These are phyloP conservation scores for Narthecium ossifragum DNA, from an alignment of 106 monocot genomes.

Conservation along the genomic window DNA sequence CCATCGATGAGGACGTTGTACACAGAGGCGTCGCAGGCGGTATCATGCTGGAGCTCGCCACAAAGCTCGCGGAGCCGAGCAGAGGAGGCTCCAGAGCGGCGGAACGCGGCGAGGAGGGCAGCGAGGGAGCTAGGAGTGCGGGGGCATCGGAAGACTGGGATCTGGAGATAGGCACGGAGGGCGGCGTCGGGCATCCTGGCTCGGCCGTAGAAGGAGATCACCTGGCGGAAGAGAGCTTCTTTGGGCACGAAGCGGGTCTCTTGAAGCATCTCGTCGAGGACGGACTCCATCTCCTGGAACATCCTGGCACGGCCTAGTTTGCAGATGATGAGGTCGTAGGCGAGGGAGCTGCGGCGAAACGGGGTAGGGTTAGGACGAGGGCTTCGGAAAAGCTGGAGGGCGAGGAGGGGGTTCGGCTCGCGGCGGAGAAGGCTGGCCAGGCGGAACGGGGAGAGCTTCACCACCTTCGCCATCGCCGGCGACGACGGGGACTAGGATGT, in stretches of 20 bases:
- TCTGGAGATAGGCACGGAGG: constrained; percentile 28
- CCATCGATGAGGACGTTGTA: constrained; percentile 43
- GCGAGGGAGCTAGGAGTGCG: constrained; percentile 58
- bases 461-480: constrained; percentile 14
- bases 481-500: no score
- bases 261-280: constrained; percentile 46
- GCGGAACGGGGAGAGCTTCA: constrained; percentile 62
- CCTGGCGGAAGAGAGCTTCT: constrained; percentile 58
- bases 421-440: constrained; percentile 61
- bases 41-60: constrained; percentile 7
- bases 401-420: constrained; percentile 36
- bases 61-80: constrained; percentile 10
- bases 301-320: constrained; percentile 54
- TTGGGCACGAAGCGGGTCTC: constrained; percentile 35
- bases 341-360: constrained; percentile 47
- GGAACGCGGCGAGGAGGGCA: constrained; percentile 43
- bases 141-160: constrained; percentile 42
- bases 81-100: no score
- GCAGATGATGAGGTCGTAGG: constrained; percentile 74
- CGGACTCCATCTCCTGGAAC: constrained; percentile 60
- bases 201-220: constrained; percentile 77
- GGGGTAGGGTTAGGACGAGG: constrained; percentile 22
- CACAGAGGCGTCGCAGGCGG: constrained; percentile 50
- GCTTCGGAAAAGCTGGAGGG: constrained; percentile 52
- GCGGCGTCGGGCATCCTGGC: constrained; percentile 39